These are phyloP conservation scores for Escallonia rubra DNA, from an alignment of 129 eudicot species.

Conservation along the genomic window DNA sequence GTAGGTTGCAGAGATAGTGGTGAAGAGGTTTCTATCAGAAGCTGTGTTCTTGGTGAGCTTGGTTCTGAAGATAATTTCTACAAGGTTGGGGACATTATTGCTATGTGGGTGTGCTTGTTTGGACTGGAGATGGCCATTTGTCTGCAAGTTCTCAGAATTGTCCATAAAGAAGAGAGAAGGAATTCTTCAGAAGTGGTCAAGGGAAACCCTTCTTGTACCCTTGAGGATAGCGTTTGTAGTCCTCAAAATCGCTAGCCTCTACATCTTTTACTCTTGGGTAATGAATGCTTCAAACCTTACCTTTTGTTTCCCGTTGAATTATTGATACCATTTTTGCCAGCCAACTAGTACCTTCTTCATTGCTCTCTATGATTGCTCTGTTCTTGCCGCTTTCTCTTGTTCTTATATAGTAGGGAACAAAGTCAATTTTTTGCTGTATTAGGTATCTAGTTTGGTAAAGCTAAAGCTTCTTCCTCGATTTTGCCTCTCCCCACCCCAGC, in stretches of 20 bases:
- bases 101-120: constrained; percentile 71
- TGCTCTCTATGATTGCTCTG: not conserved
- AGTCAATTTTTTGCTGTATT: no score
- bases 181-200: constrained; percentile 79
- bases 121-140: constrained; percentile 72
- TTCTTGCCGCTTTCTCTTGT: not conserved
- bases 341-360: no score
- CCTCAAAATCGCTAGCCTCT: constrained; percentile 47
- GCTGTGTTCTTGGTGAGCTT: constrained; percentile 41
- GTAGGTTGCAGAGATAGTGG: constrained; percentile 67
- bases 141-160: constrained; percentile 65
- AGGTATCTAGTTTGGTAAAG: no score
- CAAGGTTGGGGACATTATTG: constrained; percentile 70
- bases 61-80: constrained; percentile 55
- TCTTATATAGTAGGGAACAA: no score
- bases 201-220: constrained; percentile 30
- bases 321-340: no score
- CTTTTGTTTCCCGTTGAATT: not conserved
- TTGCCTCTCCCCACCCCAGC: no score
- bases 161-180: constrained; percentile 57
- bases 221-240: constrained; percentile 46
- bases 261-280: constrained; percentile 62
- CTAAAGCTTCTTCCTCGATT: no score
- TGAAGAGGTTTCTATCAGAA: constrained; percentile 46
- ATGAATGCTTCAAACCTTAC: not conserved